Base-by-base conservation (phyloP, 2,329 filamentous ascomycete genomes). In the Neophaeococcomyces aloes region DNA sequence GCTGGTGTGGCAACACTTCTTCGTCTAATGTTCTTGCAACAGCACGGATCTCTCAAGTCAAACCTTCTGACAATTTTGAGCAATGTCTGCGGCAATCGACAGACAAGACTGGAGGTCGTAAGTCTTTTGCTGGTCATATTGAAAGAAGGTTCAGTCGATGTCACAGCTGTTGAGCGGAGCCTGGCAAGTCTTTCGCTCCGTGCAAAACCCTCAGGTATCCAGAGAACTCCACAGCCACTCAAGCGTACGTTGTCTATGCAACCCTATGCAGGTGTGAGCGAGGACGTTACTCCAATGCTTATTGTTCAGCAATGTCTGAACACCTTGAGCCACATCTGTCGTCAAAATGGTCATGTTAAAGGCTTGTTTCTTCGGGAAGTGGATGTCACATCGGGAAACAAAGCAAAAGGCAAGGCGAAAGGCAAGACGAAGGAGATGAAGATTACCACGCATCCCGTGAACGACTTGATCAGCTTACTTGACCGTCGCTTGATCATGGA, bases 401-500 rank as follows among this genome's bases (percentile, higher is more conserved):
- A 94, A 69, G 75, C 83, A 31, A 81, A 76, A 48, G 18, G 19
- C 11, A 82, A 79, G 56, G 81, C 83, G 51, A 96, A 95, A 66
- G 86, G 86, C 56, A 96, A 96, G 62, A 76, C 70, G 41, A 91
- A 89, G 63, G 89, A 94, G 52, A 78, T 71, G 53, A 93, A 83
- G 62, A 80, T 85, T 21, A 80, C 81, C 53, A 91, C 86, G 60
- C 98, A 83, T 60, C 87, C 93, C 7, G 76, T 98, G 60, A 98
- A 98, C 61, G 87, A 88, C 11, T 69, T 98, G 23, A 72, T 98
- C 36, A 81, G 79, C 48, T 73, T 98, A 4, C 74, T 98, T 17
- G 91, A 96, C 59, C 83, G 91, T n/a, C 85, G 87, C 52, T 71
- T 96, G 48, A 88, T 98, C 51, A 94, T 94, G 67, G 91, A 98